Evolutionary conservation across 169 alveolate species (phyloP), one percentile per base, ranked within the genome.

Genomic region (Cryptosporidium baileyi): DNA sequence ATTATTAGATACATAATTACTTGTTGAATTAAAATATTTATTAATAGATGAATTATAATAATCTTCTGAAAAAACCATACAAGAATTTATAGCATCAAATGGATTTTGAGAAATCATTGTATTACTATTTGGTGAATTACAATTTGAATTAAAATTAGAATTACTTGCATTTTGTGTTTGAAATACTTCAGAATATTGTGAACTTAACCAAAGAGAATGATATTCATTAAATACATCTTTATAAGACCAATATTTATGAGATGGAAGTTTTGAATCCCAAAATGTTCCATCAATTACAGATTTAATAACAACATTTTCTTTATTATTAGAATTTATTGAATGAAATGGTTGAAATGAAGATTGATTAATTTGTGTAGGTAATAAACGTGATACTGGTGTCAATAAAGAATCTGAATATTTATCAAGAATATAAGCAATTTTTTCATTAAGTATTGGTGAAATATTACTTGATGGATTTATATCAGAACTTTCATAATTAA

Each of bases 21-120:
- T 24, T 40, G 6, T 41, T 40, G 0, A 59, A 24, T 17, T 15
- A 28, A 43, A 43, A 9, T 26, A 44, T 19, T 26, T 19, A 11
- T 24, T 65, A 30, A 22, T 13, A 24, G 43, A 47, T 19, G 60
- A 32, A 8, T 34, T 13, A 49, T 17, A n/a, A 32, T 28, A n/a
- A 26, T 74, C 85, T 3, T 54, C 85, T 9, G 40, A 32, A 24
- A 74, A 24, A 7, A 38, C 7, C 43, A 74, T 74, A 17, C 67
- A 54, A 19, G 65, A 54, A 28, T 74, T 74, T 13, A 74, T 74
- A 9, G 67, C 67, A 3, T 74, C 85, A 22, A 74, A 74, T 11
- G 85, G 85, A 43, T 57, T 74, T 28, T 74, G 85, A n/a, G 85
- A 74, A 38, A 38, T 51, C 74, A 74, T 54, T 11, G 41, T 38